Evolutionary conservation across 2,329 filamentous ascomycete species (phyloP), one percentile per base, ranked within the genome.

Genomic region (Fusarium sp.): DNA sequence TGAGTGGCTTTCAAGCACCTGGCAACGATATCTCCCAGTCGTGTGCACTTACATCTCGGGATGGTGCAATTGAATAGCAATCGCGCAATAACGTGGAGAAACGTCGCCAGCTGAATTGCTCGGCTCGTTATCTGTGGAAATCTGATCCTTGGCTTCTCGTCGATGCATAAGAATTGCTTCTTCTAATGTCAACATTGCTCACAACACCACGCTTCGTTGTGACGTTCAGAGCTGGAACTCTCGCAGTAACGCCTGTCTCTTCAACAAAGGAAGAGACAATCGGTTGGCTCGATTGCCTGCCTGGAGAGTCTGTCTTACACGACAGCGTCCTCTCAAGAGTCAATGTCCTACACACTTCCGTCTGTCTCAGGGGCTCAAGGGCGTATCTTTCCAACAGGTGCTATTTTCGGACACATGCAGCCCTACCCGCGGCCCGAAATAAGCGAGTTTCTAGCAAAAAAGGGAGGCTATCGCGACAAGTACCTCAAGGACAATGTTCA

Each of bases 1-100:
- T 33, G 50, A 54, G 8, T 20, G 17, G 11, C 27, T 54, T 54
- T 6, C 27, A 12, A 25, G n/a, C 3, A 4, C 7, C 32, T 37
- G 20, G 32, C 32, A 57, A 22, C 52, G 20, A 37, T 6, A 40
- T 25, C 10, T 4, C 25, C 22, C n/a, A 30, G 15, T 25, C 35
- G 22, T 58, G 22, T 58, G 22, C 40, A 45, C 70, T 70, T 65
- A 62, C 47, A 65, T 35, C 40, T 50, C n/a, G 8, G 3, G 54
- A 73, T 71, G 61, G 61, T 59, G 65, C 61, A 69, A 54, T 76
- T 63, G 47, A 70, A 37, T 35, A 30, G 22, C 5, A 65, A 76
- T 76, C 27, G 69, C 74, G 71, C 56, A 67, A 76, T 71, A 69
- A 47, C 58, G 12, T 54, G 56, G 60, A 40, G 30, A 63, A 76